These are phyloP conservation scores for Kuraishia piskuri DNA, from an alignment of 805 yeast species.

Conservation along the genomic window DNA sequence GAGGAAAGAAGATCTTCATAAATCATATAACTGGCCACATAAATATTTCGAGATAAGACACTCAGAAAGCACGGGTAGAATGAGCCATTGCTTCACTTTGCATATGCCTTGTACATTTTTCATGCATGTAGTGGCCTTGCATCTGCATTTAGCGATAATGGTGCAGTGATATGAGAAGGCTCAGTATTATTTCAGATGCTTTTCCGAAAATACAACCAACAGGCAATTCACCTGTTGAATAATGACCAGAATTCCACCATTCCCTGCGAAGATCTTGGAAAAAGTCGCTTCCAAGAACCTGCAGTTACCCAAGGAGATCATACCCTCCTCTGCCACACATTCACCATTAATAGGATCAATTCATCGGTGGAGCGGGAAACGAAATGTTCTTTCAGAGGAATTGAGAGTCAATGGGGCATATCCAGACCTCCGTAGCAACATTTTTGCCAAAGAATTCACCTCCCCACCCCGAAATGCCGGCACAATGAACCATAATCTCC, in stretches of 20 bases:
- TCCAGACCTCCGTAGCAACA: slow-evolving; percentile 19
- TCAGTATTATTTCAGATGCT: too few relatives aligned
- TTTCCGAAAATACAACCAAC: too few relatives aligned
- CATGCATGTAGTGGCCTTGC: background rate
- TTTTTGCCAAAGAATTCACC: slow-evolving; percentile 28
- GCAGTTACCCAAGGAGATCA: background rate
- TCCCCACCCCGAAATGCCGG: slow-evolving; percentile 28
- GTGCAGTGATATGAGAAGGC: too few relatives aligned
- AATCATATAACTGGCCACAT: background rate
- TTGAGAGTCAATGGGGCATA: slow-evolving; percentile 10
- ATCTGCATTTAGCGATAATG: background rate
- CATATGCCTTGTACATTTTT: background rate
- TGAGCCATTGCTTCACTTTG: background rate
- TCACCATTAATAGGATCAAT: slow-evolving; percentile 21
- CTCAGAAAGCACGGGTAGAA: background rate
- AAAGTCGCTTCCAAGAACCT: background rate
- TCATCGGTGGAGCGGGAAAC: slow-evolving; percentile 8
- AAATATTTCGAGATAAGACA: background rate
- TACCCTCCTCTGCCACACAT: background rate
- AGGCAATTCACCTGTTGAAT: too few relatives aligned
- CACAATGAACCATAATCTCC: slow-evolving; percentile 14
- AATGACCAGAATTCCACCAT: too few relatives aligned
- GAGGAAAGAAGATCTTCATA: too few relatives aligned
- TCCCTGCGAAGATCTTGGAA: background rate
- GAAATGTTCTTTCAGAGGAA: slow-evolving; percentile 6